Evolutionary conservation across 208 protist species (phyloP).

Genomic region (Leishmania braziliensis): DNA sequence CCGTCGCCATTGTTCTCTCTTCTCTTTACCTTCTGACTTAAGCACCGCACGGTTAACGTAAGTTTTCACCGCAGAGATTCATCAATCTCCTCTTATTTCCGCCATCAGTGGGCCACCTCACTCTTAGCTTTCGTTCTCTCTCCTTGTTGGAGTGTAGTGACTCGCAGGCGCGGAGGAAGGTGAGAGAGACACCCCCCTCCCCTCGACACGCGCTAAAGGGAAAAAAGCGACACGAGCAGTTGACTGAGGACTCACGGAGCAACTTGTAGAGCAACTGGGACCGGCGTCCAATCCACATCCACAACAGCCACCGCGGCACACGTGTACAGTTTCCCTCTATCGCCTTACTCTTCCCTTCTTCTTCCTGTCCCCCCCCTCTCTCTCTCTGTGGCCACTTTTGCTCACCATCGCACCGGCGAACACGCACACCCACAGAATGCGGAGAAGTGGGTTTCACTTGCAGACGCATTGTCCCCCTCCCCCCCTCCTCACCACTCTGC

Average conservation of each 20-base stretch:
- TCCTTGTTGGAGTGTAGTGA: not conserved
- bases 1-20: not conserved
- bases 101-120: too few relatives aligned
- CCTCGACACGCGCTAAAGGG: too few relatives aligned
- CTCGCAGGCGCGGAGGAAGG: not conserved
- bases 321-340: not conserved
- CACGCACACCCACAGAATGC: not conserved
- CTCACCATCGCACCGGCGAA: not conserved
- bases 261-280: too few relatives aligned
- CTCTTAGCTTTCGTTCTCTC: not conserved
- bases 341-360: not conserved
- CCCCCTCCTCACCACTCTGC: not conserved
- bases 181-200: too few relatives aligned
- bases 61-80: not conserved
- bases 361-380: not conserved
- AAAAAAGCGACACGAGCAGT: too few relatives aligned
- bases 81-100: not conserved
- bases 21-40: not conserved
- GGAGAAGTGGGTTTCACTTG: not conserved
- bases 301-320: not conserved
- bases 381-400: too few relatives aligned
- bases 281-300: not conserved
- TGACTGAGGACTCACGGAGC: too few relatives aligned
- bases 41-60: not conserved
- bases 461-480: not conserved